Evolutionary conservation across 1,139 yeast species (phyloP), one percentile per base, ranked within the genome.

Genomic region (Geotrichum macrosporum): DNA sequence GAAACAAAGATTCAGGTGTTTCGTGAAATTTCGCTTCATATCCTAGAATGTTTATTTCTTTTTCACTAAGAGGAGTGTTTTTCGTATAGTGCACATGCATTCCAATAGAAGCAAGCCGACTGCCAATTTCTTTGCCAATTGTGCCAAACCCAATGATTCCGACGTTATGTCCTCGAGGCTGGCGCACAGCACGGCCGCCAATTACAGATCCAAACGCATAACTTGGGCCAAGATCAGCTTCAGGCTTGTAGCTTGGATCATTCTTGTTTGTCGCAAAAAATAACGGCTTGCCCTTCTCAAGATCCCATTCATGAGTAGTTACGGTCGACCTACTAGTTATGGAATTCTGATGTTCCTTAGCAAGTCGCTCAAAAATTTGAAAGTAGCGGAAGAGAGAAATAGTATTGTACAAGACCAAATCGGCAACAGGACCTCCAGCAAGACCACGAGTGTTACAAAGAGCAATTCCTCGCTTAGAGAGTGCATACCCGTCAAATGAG

Each of bases 101-200:
- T 4, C 88, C 89, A 36, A 86, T 67, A 8, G 68, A 69, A 27
- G 68, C 52, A 54, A 84, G 70, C 55, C 84, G 71, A 40, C 67
- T 62, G 2, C 81, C 94, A 45, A 84, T 77, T 31, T 74, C 71
- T 59, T 73, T 73, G 4, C 95, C 95, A 57, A 86, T 85, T 35
- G 77, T 72, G 1, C 95, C 95, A 58, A 85, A 81, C 0, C 95
- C 95, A 2, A 84, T 76, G 36, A 86, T 74, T 4, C 84, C 80
- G 1, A 73, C 89, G 30, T 70, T 67, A 57, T 80, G 83, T 36
- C 78, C 80, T 5, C 67, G 64, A 1, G 74, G 48, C 71, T 70
- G 19, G 56, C 62, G 20, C 42, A 73, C 64, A 20, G 57, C 47
- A 55, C 79, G 67, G 8, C 72, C 75, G 21, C 84, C 84, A 44